Conservation (phyloP, 2,329 filamentous ascomycete genomes). For the Penicillium rolfsii region DNA sequence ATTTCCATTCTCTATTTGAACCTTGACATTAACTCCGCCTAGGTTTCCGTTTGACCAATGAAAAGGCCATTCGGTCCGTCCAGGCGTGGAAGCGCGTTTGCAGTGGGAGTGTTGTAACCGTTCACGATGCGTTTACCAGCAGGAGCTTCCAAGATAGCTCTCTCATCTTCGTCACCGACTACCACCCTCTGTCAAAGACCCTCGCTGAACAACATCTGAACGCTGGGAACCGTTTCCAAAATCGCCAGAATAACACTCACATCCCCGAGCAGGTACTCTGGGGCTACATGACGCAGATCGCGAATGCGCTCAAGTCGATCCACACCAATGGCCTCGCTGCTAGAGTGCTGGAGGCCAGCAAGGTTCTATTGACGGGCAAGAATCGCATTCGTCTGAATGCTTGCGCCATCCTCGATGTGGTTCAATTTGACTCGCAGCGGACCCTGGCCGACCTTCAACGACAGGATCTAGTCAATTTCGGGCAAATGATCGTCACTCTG, state of each 20-base stretch:
- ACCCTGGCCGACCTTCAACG: constrained; percentile 77
- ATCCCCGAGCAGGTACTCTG: constrained; percentile 78
- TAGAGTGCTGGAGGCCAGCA: constrained; percentile 81
- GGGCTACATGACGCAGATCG: constrained; percentile 90
- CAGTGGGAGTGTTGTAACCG: constrained; percentile 79
- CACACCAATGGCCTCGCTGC: constrained; percentile 81
- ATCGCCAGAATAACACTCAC: constrained; percentile 51
- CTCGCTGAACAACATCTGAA: constrained; percentile 74
- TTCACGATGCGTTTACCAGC: constrained; percentile 92
- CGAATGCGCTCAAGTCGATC: constrained; percentile 83
- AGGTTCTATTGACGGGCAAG: constrained; percentile 87
- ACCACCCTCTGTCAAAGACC: constrained; percentile 88
- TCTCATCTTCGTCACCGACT: constrained; percentile 90
- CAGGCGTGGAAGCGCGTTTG: constrained; percentile 87
- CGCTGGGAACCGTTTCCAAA: constrained; percentile 44
- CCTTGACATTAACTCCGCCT: constrained; percentile 11
- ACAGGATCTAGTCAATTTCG: constrained; percentile 84
- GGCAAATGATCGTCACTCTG: constrained; percentile 79
- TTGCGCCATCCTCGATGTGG: constrained; percentile 86
- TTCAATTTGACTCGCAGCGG: constrained; percentile 74
- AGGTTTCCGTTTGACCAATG: constrained; percentile 86
- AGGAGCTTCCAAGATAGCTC: constrained; percentile 93
- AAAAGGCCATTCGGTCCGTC: constrained; percentile 81
- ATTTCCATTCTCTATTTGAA: neutral
- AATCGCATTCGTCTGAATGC: constrained; percentile 86